Base-by-base conservation (phyloP, 2,329 filamentous ascomycete species). In the Claviceps citrina region DNA sequence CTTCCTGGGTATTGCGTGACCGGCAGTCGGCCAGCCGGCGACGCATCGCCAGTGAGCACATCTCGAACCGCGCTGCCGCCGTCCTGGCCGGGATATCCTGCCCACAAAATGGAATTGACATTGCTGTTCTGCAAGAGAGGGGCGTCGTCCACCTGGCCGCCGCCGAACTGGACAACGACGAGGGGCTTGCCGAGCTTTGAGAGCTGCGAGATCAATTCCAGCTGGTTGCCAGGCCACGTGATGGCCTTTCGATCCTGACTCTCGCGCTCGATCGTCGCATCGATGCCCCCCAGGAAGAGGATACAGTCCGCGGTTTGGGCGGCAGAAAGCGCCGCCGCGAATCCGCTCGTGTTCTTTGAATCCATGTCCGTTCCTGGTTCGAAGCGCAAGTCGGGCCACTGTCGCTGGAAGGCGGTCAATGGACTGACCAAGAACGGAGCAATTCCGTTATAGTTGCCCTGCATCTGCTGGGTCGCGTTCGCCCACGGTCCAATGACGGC, bases 21-120 rank as follows among this genome's bases (percentile, higher is more conserved):
- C 1, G 71, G 68, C 4, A 76, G 51, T 30, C 73, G 59, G 1
- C 69, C 73, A 7, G 70, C 72, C 2, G 70, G 70, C 0, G 68
- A 59, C 2, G 51, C 54, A 3, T 56, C 57, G 2, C 73, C 73
- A 7, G 62, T 67, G 25, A 78, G 48, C 40, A 76, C 59, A 42
- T 75, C 63, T 36, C 75, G 55, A 9, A 77, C 50, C 0, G 73
- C 74, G 7, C 56, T 54, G 2, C 74, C 74, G 10, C 74, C 74
- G 30, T 68, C 66, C 52, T 78, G 73, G 1, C 74, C 73, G 0
- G 74, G 73, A 42, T 73, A 77, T 0, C 72, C 70, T 0, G 60
- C 68, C 73, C 73, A 77, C 0, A 78, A 47, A 1, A 78, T 50
- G 0, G 68, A 63, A 22, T 60, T 64, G 42, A 77, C 62, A 40